Evolutionary conservation across 202 grass and related monocot genomes (phyloP).

Genomic region (Setaria italica): DNA sequence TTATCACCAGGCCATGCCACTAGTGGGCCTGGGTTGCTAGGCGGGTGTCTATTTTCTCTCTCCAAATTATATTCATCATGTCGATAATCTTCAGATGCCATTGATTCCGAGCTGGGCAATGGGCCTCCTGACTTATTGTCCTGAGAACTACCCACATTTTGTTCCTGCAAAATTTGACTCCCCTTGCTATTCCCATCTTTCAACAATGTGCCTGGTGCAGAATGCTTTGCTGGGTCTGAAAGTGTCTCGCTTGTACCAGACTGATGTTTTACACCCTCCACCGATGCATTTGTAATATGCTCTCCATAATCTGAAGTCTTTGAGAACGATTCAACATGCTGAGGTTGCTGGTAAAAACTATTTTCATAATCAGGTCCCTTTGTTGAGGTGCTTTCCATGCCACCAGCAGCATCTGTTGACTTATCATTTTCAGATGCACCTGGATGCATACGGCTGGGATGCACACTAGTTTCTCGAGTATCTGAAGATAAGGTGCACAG

Average conservation of each 20-base stretch:
- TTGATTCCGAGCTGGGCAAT: conserved; percentile 34
- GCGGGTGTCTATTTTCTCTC: conserved; percentile 41
- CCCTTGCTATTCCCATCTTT: conserved; percentile 40
- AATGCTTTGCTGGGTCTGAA: conserved; percentile 29
- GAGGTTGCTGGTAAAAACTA: conserved; percentile 32
- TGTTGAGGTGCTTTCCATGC: conserved; percentile 21
- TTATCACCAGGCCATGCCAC: conserved; percentile 12
- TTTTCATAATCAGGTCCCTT: conserved; percentile 34
- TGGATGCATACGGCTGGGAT: conserved; percentile 15
- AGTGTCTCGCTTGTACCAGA: neutral
- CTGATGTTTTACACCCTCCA: conserved; percentile 36
- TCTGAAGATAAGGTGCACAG: conserved; percentile 25
- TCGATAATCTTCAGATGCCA: conserved; percentile 45
- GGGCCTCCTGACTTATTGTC: conserved; percentile 8
- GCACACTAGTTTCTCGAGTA: conserved; percentile 38
- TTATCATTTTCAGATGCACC: conserved; percentile 37
- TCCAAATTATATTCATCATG: conserved; percentile 44
- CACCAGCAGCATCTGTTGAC: conserved; percentile 14
- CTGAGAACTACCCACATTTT: neutral
- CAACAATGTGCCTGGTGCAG: neutral
- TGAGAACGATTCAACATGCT: conserved; percentile 30
- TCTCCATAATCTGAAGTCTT: conserved; percentile 34
- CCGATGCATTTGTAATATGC: conserved; percentile 36
- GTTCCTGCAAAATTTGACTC: conserved; percentile 33
- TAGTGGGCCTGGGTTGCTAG: neutral